Conservation (phyloP, 257 asterid species). For the Echites panduratus region DNA sequence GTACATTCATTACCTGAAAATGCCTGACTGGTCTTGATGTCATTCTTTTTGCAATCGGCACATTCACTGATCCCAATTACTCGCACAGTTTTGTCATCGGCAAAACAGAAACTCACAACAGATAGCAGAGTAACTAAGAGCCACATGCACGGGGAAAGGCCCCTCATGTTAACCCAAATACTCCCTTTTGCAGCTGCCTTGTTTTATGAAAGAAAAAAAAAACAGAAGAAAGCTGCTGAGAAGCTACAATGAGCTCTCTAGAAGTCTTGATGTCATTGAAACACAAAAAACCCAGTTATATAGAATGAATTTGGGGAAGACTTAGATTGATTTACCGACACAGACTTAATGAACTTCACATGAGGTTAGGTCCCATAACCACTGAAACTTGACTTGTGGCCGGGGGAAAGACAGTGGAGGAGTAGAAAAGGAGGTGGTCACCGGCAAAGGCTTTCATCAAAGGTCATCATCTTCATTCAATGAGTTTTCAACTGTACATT, state of each 20-base stretch:
- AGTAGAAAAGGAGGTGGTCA: slow-evolving; percentile 31
- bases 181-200: neutral
- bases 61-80: slow-evolving; percentile 49
- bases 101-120: slow-evolving; percentile 24
- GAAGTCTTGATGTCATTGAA: slow-evolving; percentile 1
- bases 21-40: slow-evolving; percentile 33
- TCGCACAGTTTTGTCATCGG: slow-evolving; percentile 24
- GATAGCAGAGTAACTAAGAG: slow-evolving; percentile 18
- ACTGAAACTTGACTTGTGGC: slow-evolving; percentile 22
- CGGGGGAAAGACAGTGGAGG: neutral
- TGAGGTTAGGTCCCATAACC: slow-evolving; percentile 57
- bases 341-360: slow-evolving; percentile 56
- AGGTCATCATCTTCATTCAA: slow-evolving; percentile 52
- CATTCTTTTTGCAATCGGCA: slow-evolving; percentile 41
- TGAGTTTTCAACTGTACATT: slow-evolving; percentile 50
- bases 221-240: neutral
- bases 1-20: slow-evolving; percentile 34
- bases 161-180: slow-evolving; percentile 19
- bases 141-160: slow-evolving; percentile 23
- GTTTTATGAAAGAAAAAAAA: neutral
- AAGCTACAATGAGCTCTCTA: neutral
- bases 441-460: slow-evolving; percentile 23
- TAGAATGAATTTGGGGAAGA: slow-evolving; percentile 9
- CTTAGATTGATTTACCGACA: slow-evolving; percentile 34
- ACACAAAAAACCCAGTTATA: slow-evolving; percentile 4